Evolutionary conservation across 768 basidiomycete species (phyloP).

Genomic region (Pleurotus sapidus): DNA sequence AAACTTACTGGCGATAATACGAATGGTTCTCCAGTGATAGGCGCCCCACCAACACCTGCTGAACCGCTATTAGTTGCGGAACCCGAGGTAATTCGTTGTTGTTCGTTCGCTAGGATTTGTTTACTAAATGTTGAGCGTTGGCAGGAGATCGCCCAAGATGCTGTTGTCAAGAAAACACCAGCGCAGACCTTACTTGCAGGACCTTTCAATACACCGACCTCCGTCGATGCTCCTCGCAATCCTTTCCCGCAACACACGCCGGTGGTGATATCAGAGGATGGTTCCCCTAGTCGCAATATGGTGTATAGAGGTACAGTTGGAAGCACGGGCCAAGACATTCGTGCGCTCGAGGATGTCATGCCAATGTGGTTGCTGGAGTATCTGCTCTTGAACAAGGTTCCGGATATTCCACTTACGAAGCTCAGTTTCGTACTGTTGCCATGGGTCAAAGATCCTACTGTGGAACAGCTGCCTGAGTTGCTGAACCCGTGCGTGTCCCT

Average conservation of each 20-base stretch:
- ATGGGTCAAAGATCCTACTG: conserved; percentile 57
- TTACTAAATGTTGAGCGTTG: conserved; percentile 1
- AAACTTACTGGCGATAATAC: conserved; percentile 30
- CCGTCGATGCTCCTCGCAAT: conserved; percentile 70
- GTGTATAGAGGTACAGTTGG: conserved; percentile 75
- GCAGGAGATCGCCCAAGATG: conserved; percentile 17
- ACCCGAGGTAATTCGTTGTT: conserved; percentile 23
- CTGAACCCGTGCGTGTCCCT: conserved; percentile 76
- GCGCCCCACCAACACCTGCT: conserved; percentile 23
- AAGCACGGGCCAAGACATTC: conserved; percentile 38
- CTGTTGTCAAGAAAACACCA: conserved; percentile 41
- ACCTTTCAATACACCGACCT: conserved; percentile 62
- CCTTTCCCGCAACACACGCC: conserved; percentile 56
- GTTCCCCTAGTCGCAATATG: conserved; percentile 66
- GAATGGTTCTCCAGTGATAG: conserved; percentile 22
- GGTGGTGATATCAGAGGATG: conserved; percentile 82
- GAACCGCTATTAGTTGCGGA: conserved; percentile 19
- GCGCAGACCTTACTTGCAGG: conserved; percentile 53
- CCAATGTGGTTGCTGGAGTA: conserved; percentile 91
- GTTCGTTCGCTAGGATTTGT: not conserved
- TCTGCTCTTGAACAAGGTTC: conserved; percentile 63
- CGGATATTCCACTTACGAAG: conserved; percentile 58
- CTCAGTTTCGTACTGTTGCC: conserved; percentile 89
- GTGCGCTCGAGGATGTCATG: conserved; percentile 67
- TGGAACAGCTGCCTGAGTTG: conserved; percentile 71